phyloP scores from a whole-genome alignment of 192 early-diverging fungal genomes.

The Coemansia sp. region DNA sequence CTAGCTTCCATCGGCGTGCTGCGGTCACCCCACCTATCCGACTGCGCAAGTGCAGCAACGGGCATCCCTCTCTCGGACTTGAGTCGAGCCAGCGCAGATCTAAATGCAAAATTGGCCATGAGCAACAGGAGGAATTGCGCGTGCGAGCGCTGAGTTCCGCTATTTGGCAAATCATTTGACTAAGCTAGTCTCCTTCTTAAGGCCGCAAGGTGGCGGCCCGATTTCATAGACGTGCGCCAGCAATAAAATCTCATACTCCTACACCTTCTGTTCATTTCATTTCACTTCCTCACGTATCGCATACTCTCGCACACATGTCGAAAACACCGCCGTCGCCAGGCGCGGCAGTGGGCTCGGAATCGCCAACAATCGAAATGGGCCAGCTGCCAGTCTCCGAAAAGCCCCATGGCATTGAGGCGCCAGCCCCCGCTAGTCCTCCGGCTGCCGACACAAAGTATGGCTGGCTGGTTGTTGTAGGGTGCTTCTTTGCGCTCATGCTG shows the following conservation, averaged over 20 bases:
- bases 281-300: no score
- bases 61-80: slow-evolving; percentile 5
- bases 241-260: neutral
- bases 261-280: neutral
- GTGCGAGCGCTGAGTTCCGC: neutral
- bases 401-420: neutral
- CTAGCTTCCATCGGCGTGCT: neutral
- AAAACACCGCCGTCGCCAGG: neutral
- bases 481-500: slow-evolving; percentile 28
- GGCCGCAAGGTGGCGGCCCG: neutral
- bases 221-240: no score
- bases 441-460: slow-evolving; percentile 13
- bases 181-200: neutral
- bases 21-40: neutral
- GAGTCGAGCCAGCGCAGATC: neutral
- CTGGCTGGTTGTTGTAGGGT: slow-evolving; percentile 33
- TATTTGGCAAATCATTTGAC: neutral
- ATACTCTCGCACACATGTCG: neutral
- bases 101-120: neutral
- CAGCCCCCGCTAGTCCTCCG: neutral
- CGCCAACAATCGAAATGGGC: slow-evolving; percentile 1
- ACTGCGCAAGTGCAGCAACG: neutral
- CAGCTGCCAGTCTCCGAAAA: neutral
- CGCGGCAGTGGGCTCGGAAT: neutral
- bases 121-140: neutral